phyloP scores from a whole-genome alignment of 257 asterid species.

The Nicotiana benthamiana region DNA sequence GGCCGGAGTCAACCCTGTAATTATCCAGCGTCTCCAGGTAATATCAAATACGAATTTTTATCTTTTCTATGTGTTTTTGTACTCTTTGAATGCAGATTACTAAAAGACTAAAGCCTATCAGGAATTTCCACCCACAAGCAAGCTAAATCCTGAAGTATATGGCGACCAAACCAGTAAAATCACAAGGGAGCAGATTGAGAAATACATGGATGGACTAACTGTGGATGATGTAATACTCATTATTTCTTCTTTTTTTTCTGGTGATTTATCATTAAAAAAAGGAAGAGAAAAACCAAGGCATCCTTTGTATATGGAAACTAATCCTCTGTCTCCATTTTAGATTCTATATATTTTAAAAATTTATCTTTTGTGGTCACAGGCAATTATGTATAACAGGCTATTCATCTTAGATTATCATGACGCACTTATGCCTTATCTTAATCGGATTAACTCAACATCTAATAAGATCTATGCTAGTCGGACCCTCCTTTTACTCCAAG shows the following conservation, averaged over 20 bases:
- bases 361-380: conserved; percentile 31
- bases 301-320: neutral
- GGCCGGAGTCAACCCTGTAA: conserved; percentile 88
- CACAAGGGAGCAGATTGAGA: conserved; percentile 48
- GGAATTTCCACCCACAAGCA: conserved; percentile 86
- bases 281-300: neutral
- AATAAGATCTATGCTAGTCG: conserved; percentile 76
- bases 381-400: conserved; percentile 34
- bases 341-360: neutral
- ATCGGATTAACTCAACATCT: conserved; percentile 49
- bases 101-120: conserved; percentile 19
- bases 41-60: neutral
- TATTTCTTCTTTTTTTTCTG: neutral
- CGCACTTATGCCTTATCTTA: conserved; percentile 63
- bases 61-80: neutral
- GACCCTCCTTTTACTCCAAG: conserved; percentile 69
- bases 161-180: conserved; percentile 65
- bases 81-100: neutral
- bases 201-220: conserved; percentile 56
- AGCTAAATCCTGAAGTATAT: conserved; percentile 37
- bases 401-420: conserved; percentile 88
- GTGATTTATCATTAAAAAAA: neutral
- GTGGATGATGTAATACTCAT: conserved; percentile 45
- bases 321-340: neutral
- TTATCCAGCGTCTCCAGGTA: conserved; percentile 59